Base-by-base conservation (phyloP, 2,329 filamentous ascomycete genomes). In the Alternaria atra region DNA sequence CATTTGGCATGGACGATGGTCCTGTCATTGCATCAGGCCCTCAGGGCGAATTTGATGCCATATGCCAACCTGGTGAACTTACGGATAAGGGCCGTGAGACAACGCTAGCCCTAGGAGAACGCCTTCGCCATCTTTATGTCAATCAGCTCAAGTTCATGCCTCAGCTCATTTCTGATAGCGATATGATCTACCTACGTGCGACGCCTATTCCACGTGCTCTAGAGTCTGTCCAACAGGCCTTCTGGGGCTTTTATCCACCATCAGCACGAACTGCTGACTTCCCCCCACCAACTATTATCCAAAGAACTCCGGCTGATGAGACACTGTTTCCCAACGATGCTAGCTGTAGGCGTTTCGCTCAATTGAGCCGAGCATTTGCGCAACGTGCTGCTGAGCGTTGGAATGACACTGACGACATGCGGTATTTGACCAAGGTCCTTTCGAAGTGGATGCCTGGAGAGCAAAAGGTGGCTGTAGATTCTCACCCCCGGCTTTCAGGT, bases 391-490 rank as follows among this genome's bases (percentile, higher is more conserved):
- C 83, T 5, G 74, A 82, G 23, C 70, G 78, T 13, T 84, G 81
- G 81, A 85, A 85, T 55, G 79, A 83, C 35, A 87, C 90, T 0
- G 85, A 90, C 13, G 92, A 98, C 60, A 94, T 98, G 89, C 85
- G 86, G 32, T 94, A 97, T 75, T 82, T 97, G 25, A 93, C 91
- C 70, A 89, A 86, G 61, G 80, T 91, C 60, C 88, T 94, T 55
- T 89, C 90, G 35, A 93, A 91, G 77, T 97, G 91, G 88, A 97
- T 98, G 91, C 92, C 93, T 0, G 84, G 88, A 7, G 84, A 85
- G 46, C 76, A 77, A 30, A 84, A 85, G 39, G 89, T 97, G 8
- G 91, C 91, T 27, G 92, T 98, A 8, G 93, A 97, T 77, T 90
- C 89, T 1, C 90, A 90, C 61, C 95, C 95, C 0, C 86, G 94